Base-by-base conservation (phyloP, 345 rosid genomes). In the Zanthoxylum bungeanum region DNA sequence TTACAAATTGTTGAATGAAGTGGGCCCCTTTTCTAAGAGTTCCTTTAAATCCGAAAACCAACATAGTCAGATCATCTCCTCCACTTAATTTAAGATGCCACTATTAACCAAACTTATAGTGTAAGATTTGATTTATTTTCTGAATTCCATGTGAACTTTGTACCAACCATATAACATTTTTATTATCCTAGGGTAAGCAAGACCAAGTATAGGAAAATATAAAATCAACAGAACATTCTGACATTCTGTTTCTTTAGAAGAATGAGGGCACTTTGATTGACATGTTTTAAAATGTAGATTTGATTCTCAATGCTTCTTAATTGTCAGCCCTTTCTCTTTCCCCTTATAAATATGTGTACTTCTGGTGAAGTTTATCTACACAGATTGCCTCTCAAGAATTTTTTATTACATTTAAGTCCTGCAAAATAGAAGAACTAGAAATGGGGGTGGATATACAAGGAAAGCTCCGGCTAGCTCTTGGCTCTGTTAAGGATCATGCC, bases 401-500 rank as follows among this genome's bases (percentile, higher is more conserved):
- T 7, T 63, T 40, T 30, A 5, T 22, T 42, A 17, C 33, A 22
- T 25, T 7, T 7, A 12, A 44, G 31, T 50, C 40, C 42, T 30
- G 25, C 42, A n/a, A 49, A 19, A 14, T 31, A 63, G 56, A 65
- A 69, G 70, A 60, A 21, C 27, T 2, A 69, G 64, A 53, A 16
- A 85, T 89, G 93, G 88, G 81, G 59, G 82, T 86, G 65, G 86
- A 79, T 78, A 69, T 87, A 39, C 87, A 82, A 53, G 68, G 74
- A 84, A 88, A 77, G 85, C 74, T 92, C 44, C 76, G 85, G 58
- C 81, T 81, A 42, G 89, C 85, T 70, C 75, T 90, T 57, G 93
- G 96, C 68, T 79, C 78, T 0, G 79, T 88, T 70, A 92, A 90
- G 85, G 98, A 92, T 77, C 91, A 82, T 30, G 98, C 87, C 44